Conservation (phyloP, 148 eudicot species). For the Rhododendron ovatum region DNA sequence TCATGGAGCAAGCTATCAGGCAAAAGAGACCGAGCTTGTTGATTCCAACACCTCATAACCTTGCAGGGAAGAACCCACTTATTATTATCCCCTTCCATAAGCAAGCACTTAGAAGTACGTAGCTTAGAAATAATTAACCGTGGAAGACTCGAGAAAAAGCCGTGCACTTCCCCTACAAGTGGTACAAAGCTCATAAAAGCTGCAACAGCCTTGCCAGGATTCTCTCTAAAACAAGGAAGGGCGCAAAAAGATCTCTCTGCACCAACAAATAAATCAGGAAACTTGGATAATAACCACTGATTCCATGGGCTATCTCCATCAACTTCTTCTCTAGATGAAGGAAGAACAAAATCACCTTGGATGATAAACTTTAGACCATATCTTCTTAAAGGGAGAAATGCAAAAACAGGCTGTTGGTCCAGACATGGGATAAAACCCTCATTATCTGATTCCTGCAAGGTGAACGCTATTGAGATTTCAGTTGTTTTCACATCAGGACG, state of each 20-base stretch:
- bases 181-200: conserved; percentile 92
- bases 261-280: conserved; percentile 75
- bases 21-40: conserved; percentile 56
- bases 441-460: conserved; percentile 57
- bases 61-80: conserved; percentile 93
- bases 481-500: conserved; percentile 70
- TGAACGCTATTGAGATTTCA: conserved; percentile 86
- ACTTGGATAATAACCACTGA: conserved; percentile 87
- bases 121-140: conserved; percentile 77
- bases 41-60: conserved; percentile 76
- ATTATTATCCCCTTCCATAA: conserved; percentile 54
- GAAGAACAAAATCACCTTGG: conserved; percentile 98
- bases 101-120: conserved; percentile 76
- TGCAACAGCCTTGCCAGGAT: conserved; percentile 70
- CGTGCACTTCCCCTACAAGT: conserved; percentile 87
- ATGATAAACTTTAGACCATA: conserved; percentile 93
- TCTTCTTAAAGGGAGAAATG: conserved; percentile 90
- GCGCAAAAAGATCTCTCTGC: conserved; percentile 67
- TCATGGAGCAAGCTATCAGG: conserved; percentile 55
- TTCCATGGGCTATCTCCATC: conserved; percentile 98
- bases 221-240: conserved; percentile 62
- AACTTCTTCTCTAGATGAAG: conserved; percentile 98
- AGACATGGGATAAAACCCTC: conserved; percentile 60
- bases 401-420: conserved; percentile 92
- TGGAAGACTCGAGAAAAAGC: conserved; percentile 83